phyloP scores from a whole-genome alignment of 805 yeast genomes.

The Candida insectorum region DNA sequence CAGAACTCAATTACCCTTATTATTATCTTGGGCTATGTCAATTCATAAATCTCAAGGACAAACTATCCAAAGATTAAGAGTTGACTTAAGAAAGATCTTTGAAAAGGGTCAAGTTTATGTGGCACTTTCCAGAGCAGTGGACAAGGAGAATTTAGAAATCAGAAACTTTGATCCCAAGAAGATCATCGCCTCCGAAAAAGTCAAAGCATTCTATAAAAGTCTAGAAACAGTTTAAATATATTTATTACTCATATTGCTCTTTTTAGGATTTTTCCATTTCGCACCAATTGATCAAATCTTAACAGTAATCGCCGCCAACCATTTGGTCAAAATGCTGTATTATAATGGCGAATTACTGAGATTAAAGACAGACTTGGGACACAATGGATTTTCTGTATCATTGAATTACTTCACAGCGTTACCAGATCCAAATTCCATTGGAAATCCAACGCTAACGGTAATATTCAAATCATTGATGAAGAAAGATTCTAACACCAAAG shows the following conservation, averaged over 20 bases:
- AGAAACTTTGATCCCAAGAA: conserved; percentile 57
- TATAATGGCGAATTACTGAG: no score
- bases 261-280: no score
- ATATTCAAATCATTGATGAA: conserved; percentile 75
- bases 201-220: conserved; percentile 28
- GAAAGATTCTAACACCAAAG: conserved; percentile 81
- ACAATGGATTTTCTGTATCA: conserved; percentile 50
- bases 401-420: conserved; percentile 73
- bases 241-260: no score
- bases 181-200: conserved; percentile 39
- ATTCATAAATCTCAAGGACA: conserved; percentile 87
- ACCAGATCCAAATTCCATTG: conserved; percentile 49
- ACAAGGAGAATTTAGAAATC: conserved; percentile 62
- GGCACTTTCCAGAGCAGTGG: conserved; percentile 75
- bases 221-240: conserved; percentile 4
- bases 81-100: conserved; percentile 62
- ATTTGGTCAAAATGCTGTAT: no score
- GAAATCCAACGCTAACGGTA: conserved; percentile 50
- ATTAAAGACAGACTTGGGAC: conserved; percentile 21
- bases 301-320: no score
- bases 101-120: conserved; percentile 86
- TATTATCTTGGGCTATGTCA: conserved; percentile 79
- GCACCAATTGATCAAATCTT: no score
- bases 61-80: conserved; percentile 66
- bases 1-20: conserved; percentile 63